These are phyloP conservation scores for Lentinula edodes DNA, from an alignment of 768 basidiomycete genomes.

Conservation along the genomic window DNA sequence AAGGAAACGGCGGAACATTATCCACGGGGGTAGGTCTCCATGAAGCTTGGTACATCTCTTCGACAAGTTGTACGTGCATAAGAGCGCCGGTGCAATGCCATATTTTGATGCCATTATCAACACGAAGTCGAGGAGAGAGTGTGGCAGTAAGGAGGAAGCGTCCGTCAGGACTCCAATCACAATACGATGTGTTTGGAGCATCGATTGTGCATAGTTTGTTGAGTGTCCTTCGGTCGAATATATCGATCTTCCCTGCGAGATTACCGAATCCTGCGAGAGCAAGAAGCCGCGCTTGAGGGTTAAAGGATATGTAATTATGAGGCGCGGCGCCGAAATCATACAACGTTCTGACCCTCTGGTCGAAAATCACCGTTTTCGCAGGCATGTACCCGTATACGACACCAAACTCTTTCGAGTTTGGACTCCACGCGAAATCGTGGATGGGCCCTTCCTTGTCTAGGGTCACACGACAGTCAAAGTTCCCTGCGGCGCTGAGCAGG, in stretches of 20 bases:
- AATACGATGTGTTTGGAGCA: conserved; percentile 89
- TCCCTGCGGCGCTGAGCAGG: conserved; percentile 85
- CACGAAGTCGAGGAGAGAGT: conserved; percentile 89
- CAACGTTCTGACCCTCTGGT: conserved; percentile 79
- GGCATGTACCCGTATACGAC: conserved; percentile 99
- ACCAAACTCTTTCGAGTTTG: conserved; percentile 94
- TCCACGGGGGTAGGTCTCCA: conserved; percentile 79
- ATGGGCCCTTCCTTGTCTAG: conserved; percentile 97
- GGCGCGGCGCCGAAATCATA: conserved; percentile 90
- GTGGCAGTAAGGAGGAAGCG: conserved; percentile 92
- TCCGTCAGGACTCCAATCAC: conserved; percentile 95
- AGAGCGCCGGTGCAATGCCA: conserved; percentile 90
- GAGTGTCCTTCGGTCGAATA: conserved; percentile 85
- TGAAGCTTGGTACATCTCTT: conserved; percentile 85
- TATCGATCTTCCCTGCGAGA: conserved; percentile 87
- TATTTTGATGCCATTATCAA: conserved; percentile 96
- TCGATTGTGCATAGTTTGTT: conserved; percentile 76
- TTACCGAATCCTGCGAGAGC: conserved; percentile 96
- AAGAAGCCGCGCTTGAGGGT: conserved; percentile 86
- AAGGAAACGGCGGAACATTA: conserved; percentile 59
- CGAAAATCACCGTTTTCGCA: conserved; percentile 87
- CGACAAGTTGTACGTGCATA: conserved; percentile 74
- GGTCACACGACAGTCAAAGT: conserved; percentile 85
- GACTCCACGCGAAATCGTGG: conserved; percentile 94
- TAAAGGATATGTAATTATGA: conserved; percentile 91